Evolutionary conservation across 2,329 filamentous ascomycete species (phyloP).

Genomic region (Monosporascus sp.): DNA sequence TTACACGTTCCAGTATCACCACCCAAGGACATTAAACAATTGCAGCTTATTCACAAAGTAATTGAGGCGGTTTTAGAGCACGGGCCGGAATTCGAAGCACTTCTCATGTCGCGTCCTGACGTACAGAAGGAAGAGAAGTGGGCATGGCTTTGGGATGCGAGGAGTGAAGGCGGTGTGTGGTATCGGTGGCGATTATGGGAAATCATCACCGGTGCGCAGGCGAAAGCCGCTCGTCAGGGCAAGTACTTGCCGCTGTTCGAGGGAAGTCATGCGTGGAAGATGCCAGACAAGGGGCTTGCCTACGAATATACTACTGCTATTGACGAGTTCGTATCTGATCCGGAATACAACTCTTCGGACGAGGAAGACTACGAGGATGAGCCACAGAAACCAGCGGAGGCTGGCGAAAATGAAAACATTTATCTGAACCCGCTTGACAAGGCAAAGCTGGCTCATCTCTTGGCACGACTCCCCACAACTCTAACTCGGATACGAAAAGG

Average conservation of each 20-base stretch:
- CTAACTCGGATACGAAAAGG: slow-evolving; percentile 72
- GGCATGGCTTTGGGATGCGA: slow-evolving; percentile 89
- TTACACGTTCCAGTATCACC: slow-evolving; percentile 68
- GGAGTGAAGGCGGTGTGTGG: slow-evolving; percentile 75
- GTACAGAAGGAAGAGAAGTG: slow-evolving; percentile 86
- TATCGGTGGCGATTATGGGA: slow-evolving; percentile 93
- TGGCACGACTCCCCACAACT: slow-evolving; percentile 75
- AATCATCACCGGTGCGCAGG: slow-evolving; percentile 62
- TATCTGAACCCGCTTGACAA: slow-evolving; percentile 81
- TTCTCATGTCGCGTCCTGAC: slow-evolving; percentile 80
- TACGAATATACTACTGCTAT: slow-evolving; percentile 77
- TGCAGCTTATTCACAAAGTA: slow-evolving; percentile 83
- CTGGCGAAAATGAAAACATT: slow-evolving; percentile 42
- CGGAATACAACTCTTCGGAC: slow-evolving; percentile 81
- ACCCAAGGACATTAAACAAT: slow-evolving; percentile 70
- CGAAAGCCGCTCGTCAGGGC: slow-evolving; percentile 35
- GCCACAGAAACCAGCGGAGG: slow-evolving; percentile 36
- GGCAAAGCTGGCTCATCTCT: slow-evolving; percentile 75
- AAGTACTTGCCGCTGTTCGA: slow-evolving; percentile 68
- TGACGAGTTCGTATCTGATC: slow-evolving; percentile 75
- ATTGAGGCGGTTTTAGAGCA: slow-evolving; percentile 74
- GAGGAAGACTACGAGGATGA: slow-evolving; percentile 69
- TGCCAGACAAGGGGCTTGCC: slow-evolving; percentile 65
- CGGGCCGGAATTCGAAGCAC: slow-evolving; percentile 82
- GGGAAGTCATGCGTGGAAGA: slow-evolving; percentile 69